Base-by-base conservation (phyloP, 2,329 filamentous ascomycete species). In the Rutstroemia sp. region DNA sequence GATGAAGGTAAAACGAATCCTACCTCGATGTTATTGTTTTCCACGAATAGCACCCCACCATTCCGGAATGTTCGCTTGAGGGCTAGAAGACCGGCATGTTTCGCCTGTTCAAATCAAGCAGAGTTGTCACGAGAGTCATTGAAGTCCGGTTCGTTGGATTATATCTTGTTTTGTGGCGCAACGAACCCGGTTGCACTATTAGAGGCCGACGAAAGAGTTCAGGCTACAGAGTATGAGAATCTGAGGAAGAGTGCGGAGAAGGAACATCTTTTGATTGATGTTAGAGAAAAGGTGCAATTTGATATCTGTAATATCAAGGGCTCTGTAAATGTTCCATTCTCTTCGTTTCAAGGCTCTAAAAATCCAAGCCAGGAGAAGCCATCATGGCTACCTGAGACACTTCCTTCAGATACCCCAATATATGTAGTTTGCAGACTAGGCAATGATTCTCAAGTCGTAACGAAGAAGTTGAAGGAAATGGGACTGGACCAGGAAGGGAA, bases 281-380 rank as follows among this genome's bases (percentile, higher is more conserved):
- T 95, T 1, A 79, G 94, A 2, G 90, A 95, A 63, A 83, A 83
- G 65, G 88, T 90, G 27, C 90, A 96, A 59, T 96, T 89, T 62
- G 86, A 87, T 16, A 84, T 97, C 46, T 91, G 87, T 61, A 84
- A 79, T 59, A 76, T 99, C 7, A 76, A 83, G 0, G 87, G 87
- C 0, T 90, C 89, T 25, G 73, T 95, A 51, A 96, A 90, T 63
- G 70, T 91, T 0, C 88, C 83, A 0, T 88, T 86, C 65, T 87
- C 82, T 12, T 75, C 71, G 0, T 72, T 82, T 16, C 62, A 30
- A 60, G 66, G 4, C 61, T 59, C 62, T 66, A 12, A 63, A 67
- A 30, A 23, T 19, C 37, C 12, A 8, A 42, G 59, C 34, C 41
- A 60, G 21, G 39, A 66, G 56, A 38, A 48, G 18, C 61, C 62